Base-by-base conservation (phyloP, 1,139 yeast genomes). In the Yamadazyma dushanensis region DNA sequence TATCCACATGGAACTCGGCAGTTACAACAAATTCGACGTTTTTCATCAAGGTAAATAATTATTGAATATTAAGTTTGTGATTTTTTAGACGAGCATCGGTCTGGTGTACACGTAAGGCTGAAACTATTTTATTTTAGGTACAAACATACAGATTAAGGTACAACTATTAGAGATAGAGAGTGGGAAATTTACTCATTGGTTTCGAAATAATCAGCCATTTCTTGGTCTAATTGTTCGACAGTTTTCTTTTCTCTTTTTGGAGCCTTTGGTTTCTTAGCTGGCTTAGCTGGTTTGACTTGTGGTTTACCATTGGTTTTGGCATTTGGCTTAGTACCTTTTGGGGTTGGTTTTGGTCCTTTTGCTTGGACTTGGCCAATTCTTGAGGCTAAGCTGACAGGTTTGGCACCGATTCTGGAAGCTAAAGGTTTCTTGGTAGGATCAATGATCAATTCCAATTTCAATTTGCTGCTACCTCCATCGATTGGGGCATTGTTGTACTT, bases 401-500 rank as follows among this genome's bases (percentile, higher is more conserved):
- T 47, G 30, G 45, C 53, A 37, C 72, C 61, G 51, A 86, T 80
- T 70, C 95, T 78, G 21, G 85, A 66, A 40, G 87, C 72, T 51
- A 85, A 76, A 27, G 96, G 87, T 66, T 76, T 83, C 60, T 77
- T 78, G 51, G 81, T 70, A 48, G 97, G 95, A 58, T 90, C 97
- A 56, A 89, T 74, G 49, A 92, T 78, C 56, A 92, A 72, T 63
- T 89, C 96, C 54, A 92, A 78, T 63, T 76, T 83, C 71, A 92
- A 77, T 57, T 75, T 83, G 49, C 78, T 66, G 42, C 83, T 76
- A 41, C 97, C 97, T 36, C 83, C 83, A 58, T 92, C 98, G 52
- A 92, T 86, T 52, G 96, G 89, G 26, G 96, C 94, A 52, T 94
- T 94, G 61, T 92, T 86, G 70, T 84, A 92, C 56, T 81, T 81